Base-by-base conservation (phyloP, 2,329 filamentous ascomycete species). In the Epichloe coenophiala region DNA sequence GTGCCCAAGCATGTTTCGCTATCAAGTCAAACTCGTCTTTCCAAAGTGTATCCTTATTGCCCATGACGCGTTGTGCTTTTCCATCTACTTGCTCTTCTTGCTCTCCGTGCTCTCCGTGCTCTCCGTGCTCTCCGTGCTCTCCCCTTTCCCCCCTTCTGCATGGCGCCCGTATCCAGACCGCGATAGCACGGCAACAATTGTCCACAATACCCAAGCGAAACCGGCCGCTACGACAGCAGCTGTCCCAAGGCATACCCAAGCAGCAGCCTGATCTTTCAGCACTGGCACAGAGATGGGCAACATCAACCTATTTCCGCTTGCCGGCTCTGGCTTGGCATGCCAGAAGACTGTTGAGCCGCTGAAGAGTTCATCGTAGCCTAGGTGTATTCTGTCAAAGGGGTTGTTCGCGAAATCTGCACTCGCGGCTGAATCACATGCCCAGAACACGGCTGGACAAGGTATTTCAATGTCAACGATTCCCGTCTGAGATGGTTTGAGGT, bases 331-430 rank as follows among this genome's bases (percentile, higher is more conserved):
- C 37, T 74, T 70, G 2, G 86, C 65, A 63, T 96, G 88, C 74
- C 89, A 94, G 63, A 95, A 96, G 62, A 87, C 74, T 0, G 88
- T 95, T 47, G 79, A 75, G 1, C 80, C 75, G 2, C 78, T 80
- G 63, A 96, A 96, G 8, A 94, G 66, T 0, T 76, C 78, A 56
- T 96, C 91, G 64, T 90, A 96, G 1, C 89, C 90, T n/a, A 96
- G 60, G 61, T 88, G 80, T n/a, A 75, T 71, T 5, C 87, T 74
- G 64, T 96, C 90, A 65, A 97, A 97, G 0, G 91, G 91, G 60
- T 86, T 95, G 5, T 75, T 77, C 0, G 77, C 66, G 66, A 91
- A 86, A 59, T 86, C 84, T 1, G 74, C 75, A 1, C 77, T 80
- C 48, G 80, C 75, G 9, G 79, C 76, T 0, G 83, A 78, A 7